Base-by-base conservation (phyloP, 495 filamentous ascomycete genomes). In the Tuber calosporum region DNA sequence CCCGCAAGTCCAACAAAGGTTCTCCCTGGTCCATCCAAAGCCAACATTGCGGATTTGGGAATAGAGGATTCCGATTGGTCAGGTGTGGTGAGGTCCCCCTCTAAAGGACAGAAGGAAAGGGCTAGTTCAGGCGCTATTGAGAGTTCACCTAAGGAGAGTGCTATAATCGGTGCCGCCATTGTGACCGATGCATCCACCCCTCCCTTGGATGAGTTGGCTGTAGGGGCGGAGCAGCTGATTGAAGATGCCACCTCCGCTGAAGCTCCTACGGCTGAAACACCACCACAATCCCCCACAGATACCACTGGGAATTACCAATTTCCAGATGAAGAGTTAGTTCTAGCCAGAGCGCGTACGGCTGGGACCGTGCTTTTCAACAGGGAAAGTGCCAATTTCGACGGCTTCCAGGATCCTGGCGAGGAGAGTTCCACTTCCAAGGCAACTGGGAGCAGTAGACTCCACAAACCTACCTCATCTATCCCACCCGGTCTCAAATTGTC, bases 171-270 rank as follows among this genome's bases (percentile, higher is more conserved):
- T 1, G 39, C 39, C 39, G 39, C 39, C 8, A 40, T 40, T 7
- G 6, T 4, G 39, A 9, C 8, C 39, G 1, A 40, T 1, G 8
- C 38, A 2, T 39, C 39, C 39, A 5, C 43, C 22, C 43, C 20
- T 8, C 43, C 0, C 4, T n/a, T 20, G 1, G 19, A 22, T n/a
- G 20, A 0, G 6, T 26, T 11, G 8, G 48, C 1, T 3, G n/a
- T 1, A 0, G 9, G 9, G 0, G 8, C 1, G 8, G 48, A 58
- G 1, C 6, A 1, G 19, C 2, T 48, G 22, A 2, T 1, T 7
- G 22, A n/a, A 9, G 45, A 48, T 1, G 3, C 22, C 7, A 40
- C 22, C 17, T 17, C 48, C 22, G 22, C 4, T 2, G 22, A 26
- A 4, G n/a, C 11, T 11, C 9, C 48, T 11, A 11, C 4, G n/a